Conservation (phyloP, 805 yeast genomes). For the Cephaloascus albidus region DNA sequence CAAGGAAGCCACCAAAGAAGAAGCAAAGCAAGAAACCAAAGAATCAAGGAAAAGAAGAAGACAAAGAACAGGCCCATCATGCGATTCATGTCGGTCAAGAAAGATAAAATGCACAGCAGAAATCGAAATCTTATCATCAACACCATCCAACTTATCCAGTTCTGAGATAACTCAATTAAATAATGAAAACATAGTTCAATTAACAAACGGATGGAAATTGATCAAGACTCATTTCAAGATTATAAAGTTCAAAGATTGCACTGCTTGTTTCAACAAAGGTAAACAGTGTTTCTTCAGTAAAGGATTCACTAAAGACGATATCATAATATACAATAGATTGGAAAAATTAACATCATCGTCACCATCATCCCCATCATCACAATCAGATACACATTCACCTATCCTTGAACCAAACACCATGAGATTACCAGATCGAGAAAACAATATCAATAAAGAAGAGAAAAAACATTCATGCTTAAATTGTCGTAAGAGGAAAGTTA, state of each 20-base stretch:
- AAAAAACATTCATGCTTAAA: neutral
- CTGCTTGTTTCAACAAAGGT: slow-evolving; percentile 39
- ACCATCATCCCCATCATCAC: neutral
- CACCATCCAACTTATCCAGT: slow-evolving; percentile 4
- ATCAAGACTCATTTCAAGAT: slow-evolving; percentile 16
- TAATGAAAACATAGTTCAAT: neutral
- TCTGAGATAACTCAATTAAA: slow-evolving; percentile 5
- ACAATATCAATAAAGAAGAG: neutral
- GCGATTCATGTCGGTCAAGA: slow-evolving; percentile 60
- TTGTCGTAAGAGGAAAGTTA: neutral
- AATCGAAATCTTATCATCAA: slow-evolving; percentile 28
- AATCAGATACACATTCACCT: neutral
- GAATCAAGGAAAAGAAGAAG: slow-evolving; percentile 23
- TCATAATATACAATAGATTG: slow-evolving; percentile 25
- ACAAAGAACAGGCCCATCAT: slow-evolving; percentile 68
- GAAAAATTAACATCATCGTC: slow-evolving; percentile 7
- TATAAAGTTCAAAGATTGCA: slow-evolving; percentile 45
- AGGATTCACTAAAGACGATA: slow-evolving; percentile 60
- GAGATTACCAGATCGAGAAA: too few species aligned
- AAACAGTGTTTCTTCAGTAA: slow-evolving; percentile 47
- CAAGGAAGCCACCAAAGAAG: neutral
- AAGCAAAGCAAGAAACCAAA: neutral
- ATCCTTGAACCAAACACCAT: neutral
- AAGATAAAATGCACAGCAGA: slow-evolving; percentile 71
- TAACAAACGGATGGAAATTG: neutral